phyloP scores from a whole-genome alignment of 2,329 filamentous ascomycete species.

The Clonostachys rhizophaga region DNA sequence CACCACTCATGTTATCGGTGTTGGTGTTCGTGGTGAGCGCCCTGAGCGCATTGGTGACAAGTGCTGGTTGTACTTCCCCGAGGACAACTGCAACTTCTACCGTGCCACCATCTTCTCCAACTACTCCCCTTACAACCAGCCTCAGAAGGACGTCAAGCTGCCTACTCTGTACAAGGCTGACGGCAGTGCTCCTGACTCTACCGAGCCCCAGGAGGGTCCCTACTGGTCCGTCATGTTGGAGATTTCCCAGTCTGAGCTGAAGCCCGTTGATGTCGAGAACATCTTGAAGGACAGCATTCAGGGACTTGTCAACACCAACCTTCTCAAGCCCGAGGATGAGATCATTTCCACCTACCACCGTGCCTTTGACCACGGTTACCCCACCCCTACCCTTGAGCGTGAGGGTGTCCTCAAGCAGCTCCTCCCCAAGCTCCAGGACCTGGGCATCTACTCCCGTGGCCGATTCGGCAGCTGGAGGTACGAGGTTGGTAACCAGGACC shows the following conservation, averaged over 20 bases:
- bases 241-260: conserved; percentile 92
- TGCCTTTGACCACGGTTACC: conserved; percentile 97
- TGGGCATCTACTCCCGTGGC: conserved; percentile 91
- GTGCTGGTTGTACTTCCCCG: conserved; percentile 99
- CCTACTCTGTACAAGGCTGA: conserved; percentile 81
- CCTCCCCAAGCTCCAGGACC: conserved; percentile 84
- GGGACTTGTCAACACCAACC: conserved; percentile 95
- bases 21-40: conserved; percentile 86
- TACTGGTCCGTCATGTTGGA: conserved; percentile 99
- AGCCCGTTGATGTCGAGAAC: conserved; percentile 84
- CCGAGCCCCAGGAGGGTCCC: conserved; percentile 75
- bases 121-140: conserved; percentile 99
- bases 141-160: conserved; percentile 74
- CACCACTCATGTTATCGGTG: conserved; percentile 93
- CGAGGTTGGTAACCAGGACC: conserved; percentile 94
- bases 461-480: conserved; percentile 98
- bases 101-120: conserved; percentile 99
- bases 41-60: conserved; percentile 98
- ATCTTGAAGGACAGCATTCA: conserved; percentile 89
- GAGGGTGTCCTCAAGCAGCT: conserved; percentile 91
- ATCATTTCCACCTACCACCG: conserved; percentile 98
- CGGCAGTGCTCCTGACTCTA: conserved; percentile 72
- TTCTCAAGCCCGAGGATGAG: conserved; percentile 87
- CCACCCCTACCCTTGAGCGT: conserved; percentile 89
- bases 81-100: conserved; percentile 99